Conservation (phyloP, 2,329 filamentous ascomycete species). For the Orbilia ellipsospora region DNA sequence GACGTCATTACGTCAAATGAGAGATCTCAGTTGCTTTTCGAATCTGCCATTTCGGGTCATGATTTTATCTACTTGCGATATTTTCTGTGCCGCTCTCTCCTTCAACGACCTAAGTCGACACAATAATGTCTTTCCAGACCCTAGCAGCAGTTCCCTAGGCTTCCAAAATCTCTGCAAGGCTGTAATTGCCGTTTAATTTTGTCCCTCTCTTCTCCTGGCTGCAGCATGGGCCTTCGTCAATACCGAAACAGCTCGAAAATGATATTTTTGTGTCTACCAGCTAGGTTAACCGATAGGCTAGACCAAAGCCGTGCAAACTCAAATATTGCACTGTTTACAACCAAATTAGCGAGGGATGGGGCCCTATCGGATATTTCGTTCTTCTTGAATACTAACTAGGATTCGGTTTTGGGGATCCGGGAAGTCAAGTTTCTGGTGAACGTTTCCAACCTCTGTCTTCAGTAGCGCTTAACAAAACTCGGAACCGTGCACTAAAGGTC, state of each 20-base stretch:
- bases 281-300: conserved; percentile 23
- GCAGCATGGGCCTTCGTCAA: conserved; percentile 12
- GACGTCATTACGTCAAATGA: conserved; percentile 35
- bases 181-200: conserved; percentile 41
- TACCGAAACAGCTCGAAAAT: conserved; percentile 3
- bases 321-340: conserved; percentile 4
- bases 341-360: conserved; percentile 50
- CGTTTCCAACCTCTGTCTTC: neutral
- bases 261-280: conserved; percentile 2
- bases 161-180: conserved; percentile 27
- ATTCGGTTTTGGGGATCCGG: conserved; percentile 16
- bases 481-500: neutral
- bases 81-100: conserved; percentile 29
- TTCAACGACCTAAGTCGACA: neutral
- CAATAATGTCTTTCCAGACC: conserved; percentile 7
- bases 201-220: conserved; percentile 42
- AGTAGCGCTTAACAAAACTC: conserved; percentile 21
- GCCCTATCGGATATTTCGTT: conserved; percentile 29
- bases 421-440: conserved; percentile 5
- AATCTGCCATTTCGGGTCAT: too few relatives aligned
- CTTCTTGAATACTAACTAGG: conserved; percentile 4
- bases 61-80: conserved; percentile 10
- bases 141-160: conserved; percentile 28
- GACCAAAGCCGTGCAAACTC: conserved; percentile 22
- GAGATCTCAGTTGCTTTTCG: neutral